Conservation (phyloP, 768 basidiomycete species). For the Pulveroboletus sp. region DNA sequence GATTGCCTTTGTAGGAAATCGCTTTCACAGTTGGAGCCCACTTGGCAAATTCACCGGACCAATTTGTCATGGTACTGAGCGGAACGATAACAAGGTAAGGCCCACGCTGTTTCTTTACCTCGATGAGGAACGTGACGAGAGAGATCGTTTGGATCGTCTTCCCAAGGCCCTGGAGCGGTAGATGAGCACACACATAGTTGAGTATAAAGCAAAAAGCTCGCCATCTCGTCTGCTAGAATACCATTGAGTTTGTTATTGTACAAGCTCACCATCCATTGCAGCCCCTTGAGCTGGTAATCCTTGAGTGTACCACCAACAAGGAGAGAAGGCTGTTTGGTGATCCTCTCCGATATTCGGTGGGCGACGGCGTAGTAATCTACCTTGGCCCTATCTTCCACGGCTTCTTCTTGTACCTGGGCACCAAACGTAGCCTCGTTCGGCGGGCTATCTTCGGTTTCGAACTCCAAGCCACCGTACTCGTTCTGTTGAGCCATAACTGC, state of each 20-base stretch:
- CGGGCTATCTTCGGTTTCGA: conserved; percentile 66
- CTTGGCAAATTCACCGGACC: conserved; percentile 95
- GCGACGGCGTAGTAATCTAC: conserved; percentile 97
- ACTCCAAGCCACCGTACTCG: conserved; percentile 47
- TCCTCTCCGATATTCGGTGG: conserved; percentile 84
- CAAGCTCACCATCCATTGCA: conserved; percentile 98
- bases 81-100: conserved; percentile 96
- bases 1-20: conserved; percentile 91
- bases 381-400: conserved; percentile 59
- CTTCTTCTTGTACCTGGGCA: conserved; percentile 64
- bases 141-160: conserved; percentile 96
- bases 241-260: conserved; percentile 96
- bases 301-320: conserved; percentile 87
- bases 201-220: conserved; percentile 24
- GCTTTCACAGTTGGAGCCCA: conserved; percentile 84
- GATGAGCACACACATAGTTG: conserved; percentile 5
- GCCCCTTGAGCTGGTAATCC: conserved; percentile 90
- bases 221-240: conserved; percentile 94
- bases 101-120: conserved; percentile 83
- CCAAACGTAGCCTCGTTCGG: conserved; percentile 89
- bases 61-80: conserved; percentile 94
- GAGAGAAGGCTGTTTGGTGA: conserved; percentile 66
- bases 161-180: conserved; percentile 69
- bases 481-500: conserved; percentile 92
- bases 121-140: conserved; percentile 91